Conservation (phyloP, 192 early-diverging fungal species). For the Coemansia sp. region DNA sequence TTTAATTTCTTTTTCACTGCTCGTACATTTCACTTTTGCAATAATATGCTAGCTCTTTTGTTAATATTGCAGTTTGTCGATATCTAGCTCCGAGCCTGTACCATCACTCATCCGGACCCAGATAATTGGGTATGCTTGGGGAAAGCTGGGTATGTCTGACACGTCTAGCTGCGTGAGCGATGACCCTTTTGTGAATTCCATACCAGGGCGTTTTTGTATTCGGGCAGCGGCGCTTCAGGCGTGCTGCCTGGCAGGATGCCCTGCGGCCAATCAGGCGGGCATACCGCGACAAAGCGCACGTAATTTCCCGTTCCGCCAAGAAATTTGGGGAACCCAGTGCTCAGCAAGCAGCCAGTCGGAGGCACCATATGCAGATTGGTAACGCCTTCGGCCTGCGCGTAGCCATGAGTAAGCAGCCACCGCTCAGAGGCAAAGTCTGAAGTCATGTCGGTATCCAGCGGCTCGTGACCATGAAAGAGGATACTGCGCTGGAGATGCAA, state of each 20-base stretch:
- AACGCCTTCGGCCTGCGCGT: slow-evolving; percentile 56
- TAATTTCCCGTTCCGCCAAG: slow-evolving; percentile 53
- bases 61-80: not conserved
- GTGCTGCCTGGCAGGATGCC: slow-evolving; percentile 37
- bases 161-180: slow-evolving; percentile 13
- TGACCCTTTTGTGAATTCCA: slow-evolving; percentile 39
- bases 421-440: slow-evolving; percentile 45
- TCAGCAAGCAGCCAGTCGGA: slow-evolving; percentile 53
- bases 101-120: not conserved
- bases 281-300: slow-evolving; percentile 55
- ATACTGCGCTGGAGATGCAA: slow-evolving; percentile 48
- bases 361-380: slow-evolving; percentile 53
- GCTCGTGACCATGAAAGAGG: slow-evolving; percentile 57
- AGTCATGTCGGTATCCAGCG: slow-evolving; percentile 56
- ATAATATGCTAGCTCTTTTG: not conserved
- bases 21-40: not conserved
- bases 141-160: not conserved
- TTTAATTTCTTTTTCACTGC: slow-evolving; percentile 1
- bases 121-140: not conserved
- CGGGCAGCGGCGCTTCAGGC: slow-evolving; percentile 48
- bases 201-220: slow-evolving; percentile 26
- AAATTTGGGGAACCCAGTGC: slow-evolving; percentile 56
- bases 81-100: not conserved
- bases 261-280: slow-evolving; percentile 36
- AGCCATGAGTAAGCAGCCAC: slow-evolving; percentile 51